Evolutionary conservation across 192 early-diverging fungal species (phyloP).

Genomic region (Backusella westeae): DNA sequence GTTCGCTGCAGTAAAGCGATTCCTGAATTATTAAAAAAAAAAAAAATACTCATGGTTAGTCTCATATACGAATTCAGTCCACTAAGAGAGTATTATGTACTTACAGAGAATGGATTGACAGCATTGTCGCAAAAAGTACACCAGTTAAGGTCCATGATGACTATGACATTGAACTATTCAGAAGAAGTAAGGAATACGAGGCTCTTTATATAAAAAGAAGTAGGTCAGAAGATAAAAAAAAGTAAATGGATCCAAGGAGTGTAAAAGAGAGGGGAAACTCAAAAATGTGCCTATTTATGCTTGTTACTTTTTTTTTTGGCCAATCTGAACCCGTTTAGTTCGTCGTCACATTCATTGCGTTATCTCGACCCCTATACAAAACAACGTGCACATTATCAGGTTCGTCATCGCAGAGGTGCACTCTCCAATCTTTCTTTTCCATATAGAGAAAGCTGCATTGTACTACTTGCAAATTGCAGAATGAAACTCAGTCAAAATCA

Average conservation of each 20-base stretch:
- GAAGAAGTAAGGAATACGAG: background rate
- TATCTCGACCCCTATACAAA: constrained; percentile 1
- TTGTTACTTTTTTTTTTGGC: background rate
- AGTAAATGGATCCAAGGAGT: background rate
- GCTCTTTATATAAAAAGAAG: background rate
- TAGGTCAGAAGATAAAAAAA: background rate
- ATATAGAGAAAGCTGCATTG: background rate
- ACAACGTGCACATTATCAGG: constrained; percentile 2
- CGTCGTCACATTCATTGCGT: constrained; percentile 3
- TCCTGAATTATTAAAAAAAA: constrained; percentile 21
- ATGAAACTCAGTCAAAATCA: constrained; percentile 1
- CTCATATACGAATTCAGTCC: background rate
- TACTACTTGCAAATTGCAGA: background rate
- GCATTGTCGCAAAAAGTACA: constrained; percentile 35
- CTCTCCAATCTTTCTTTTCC: constrained; percentile 6
- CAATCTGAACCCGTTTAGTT: background rate
- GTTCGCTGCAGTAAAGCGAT: constrained; percentile 38
- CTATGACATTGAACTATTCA: background rate
- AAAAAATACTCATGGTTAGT: background rate
- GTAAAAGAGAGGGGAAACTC: background rate
- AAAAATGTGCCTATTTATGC: background rate
- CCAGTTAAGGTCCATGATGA: constrained; percentile 37
- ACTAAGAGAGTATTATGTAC: background rate
- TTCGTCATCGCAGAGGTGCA: background rate
- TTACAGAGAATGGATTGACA: constrained; percentile 32